Evolutionary conservation across 2,329 filamentous ascomycete genomes (phyloP), one percentile per base, ranked within the genome.

Genomic region (Aspergillus brasiliensis): DNA sequence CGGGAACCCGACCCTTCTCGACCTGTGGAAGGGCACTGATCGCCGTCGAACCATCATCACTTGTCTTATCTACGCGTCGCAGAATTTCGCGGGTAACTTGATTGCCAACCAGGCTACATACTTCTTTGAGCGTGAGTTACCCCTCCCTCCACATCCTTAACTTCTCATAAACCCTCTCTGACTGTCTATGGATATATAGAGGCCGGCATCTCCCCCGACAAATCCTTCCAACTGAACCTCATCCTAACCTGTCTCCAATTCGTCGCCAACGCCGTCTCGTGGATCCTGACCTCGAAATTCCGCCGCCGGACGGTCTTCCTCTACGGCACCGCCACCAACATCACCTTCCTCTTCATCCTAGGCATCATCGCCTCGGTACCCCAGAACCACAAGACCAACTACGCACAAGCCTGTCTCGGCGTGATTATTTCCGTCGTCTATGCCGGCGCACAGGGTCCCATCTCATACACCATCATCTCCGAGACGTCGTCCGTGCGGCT

Each of bases 91-190:
- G 4, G 85, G 85, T 62, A 87, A 87, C 65, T 76, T 87, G 49
- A 85, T 88, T 60, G 85, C 86, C 67, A 87, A 87, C 65, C 85
- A 88, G 69, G 84, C 85, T 19, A 82, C 84, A 34, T 87, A 82
- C 69, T 88, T 88, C 73, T 88, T 88, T 67, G 70, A 77, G 61
- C 66, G 70, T 71, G 56, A 70, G 65, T 65, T 10, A 5, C 8
- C 11, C 15, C 21, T 3, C 4, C n/a, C n/a, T n/a, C n/a, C 3
- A 15, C 6, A 47, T 6, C 10, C 28, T 19, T 6, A 15, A 19
- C 28, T 13, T 11, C 2, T 2, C 25, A 6, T 5, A 25, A 2
- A 5, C n/a, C 15, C 27, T 5, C 1, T 51, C 55, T 42, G 44
- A 47, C 62, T 68, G 28, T 71, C 51, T 31, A 4, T 34, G 38